Conservation (phyloP, 345 rosid genomes). For the Viola odorata region DNA sequence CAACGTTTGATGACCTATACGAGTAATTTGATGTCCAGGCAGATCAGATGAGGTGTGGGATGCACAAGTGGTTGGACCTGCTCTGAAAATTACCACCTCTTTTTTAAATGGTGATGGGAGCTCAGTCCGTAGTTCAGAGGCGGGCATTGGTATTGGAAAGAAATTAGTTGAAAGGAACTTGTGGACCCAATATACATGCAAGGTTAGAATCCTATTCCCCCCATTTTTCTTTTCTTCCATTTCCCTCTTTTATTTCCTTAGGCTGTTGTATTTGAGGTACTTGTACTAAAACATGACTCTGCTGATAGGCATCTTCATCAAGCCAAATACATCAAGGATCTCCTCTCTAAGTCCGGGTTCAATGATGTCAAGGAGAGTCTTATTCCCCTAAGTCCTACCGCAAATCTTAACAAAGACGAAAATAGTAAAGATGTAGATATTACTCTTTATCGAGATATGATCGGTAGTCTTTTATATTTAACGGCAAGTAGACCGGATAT, state of each 20-base stretch:
- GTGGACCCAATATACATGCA: slow-evolving; percentile 81
- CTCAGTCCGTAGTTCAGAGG: slow-evolving; percentile 9
- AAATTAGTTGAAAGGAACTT: slow-evolving; percentile 47
- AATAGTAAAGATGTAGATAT: too few relatives aligned
- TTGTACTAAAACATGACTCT: background rate
- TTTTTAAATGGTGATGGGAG: slow-evolving; percentile 38
- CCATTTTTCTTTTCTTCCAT: background rate
- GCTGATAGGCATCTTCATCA: background rate
- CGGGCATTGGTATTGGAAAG: background rate
- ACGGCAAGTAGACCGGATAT: too few relatives aligned
- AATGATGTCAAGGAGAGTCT: too few relatives aligned
- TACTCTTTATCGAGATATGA: too few relatives aligned
- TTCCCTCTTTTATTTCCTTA: background rate
- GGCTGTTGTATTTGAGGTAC: background rate
- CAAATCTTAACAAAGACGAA: too few relatives aligned
- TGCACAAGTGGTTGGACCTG: slow-evolving; percentile 57
- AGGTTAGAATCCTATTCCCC: slow-evolving; percentile 36
- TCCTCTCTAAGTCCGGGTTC: too few relatives aligned
- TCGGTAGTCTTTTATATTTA: too few relatives aligned
- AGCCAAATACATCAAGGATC: too few relatives aligned
- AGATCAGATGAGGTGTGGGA: slow-evolving; percentile 67
- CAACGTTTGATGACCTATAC: slow-evolving; percentile 1
- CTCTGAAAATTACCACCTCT: slow-evolving; percentile 36
- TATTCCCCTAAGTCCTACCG: too few relatives aligned
- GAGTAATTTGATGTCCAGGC: slow-evolving; percentile 32